Evolutionary conservation across 352 stramenopile genomes (phyloP), one percentile per base, ranked within the genome.

Genomic region (Blastocystis sp.): DNA sequence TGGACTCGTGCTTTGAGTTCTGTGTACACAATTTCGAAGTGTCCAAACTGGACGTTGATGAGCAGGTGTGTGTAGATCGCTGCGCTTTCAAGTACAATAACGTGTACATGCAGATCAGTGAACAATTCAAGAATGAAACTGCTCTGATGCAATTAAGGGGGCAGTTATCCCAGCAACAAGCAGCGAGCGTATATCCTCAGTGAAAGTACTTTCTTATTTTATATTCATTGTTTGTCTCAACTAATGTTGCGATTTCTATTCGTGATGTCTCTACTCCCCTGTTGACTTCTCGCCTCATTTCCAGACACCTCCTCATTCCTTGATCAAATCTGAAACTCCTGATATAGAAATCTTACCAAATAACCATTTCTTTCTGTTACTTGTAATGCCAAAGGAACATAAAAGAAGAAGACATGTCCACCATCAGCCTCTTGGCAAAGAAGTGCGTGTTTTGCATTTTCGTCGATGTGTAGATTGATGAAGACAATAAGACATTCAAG

Each of bases 401-500:
- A 70, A 39, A 24, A 34, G 53, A 59, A 73, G 55, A 24, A 88
- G 64, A 75, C 41, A 41, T 20, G 26, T 54, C 18, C 50, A 68
- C 24, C 76, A 70, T 34, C 26, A 88, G 34, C 76, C 76, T 75
- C 53, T 88, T 20, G 76, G 64, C 20, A 68, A 88, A 11, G 26
- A 88, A n/a, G 64, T 88, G 47, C 24, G 7, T 20, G 3, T 8
- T 78, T 41, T 54, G 50, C 11, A 26, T 37, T 43, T 11, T 41
- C 5, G 43, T 4, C 76, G 39, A 88, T 53, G 9, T 13, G 9
- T 76, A 69, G 64, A 88, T 88, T 65, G 70, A 81, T 81, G 70
- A 50, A 7, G 70, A 81, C 62, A 91, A 79, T 30, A 59, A 78
- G n/a, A 85, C 90, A 13, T 87, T 76, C 90, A 87, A 91, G 50